Conservation (phyloP, 2,329 filamentous ascomycete species). For the Aureobasidium sp. region DNA sequence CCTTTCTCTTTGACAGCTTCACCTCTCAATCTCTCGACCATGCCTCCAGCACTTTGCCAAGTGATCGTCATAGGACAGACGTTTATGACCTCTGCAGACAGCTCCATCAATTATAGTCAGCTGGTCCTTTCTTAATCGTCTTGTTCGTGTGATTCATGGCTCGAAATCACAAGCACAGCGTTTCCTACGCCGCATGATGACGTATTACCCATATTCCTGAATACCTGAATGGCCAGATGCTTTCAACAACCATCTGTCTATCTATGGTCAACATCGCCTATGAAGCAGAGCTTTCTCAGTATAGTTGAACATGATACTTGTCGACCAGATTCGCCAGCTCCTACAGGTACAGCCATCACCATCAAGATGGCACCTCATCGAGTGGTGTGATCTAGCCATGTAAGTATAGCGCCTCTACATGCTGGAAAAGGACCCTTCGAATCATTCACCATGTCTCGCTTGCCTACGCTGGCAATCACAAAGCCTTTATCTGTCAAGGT, state of each 20-base stretch:
- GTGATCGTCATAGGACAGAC: not conserved
- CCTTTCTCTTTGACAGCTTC: not conserved
- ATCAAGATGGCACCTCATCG: conserved; percentile 27
- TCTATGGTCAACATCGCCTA: not conserved
- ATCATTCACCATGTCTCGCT: not conserved
- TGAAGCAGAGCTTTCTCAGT: not conserved
- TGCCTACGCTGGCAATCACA: not conserved
- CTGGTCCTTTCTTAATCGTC: not conserved
- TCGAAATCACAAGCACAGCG: no score
- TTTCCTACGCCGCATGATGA: not conserved
- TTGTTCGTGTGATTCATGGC: not conserved
- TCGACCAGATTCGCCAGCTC: conserved; percentile 12
- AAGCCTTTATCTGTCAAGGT: not conserved
- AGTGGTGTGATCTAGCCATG: conserved; percentile 26
- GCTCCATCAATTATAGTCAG: no score
- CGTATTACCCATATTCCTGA: not conserved
- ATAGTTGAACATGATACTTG: not conserved
- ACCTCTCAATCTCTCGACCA: not conserved
- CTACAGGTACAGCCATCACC: conserved; percentile 19
- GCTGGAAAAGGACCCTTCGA: not conserved
- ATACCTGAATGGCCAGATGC: not conserved
- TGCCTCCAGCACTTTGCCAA: not conserved
- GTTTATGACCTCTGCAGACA: not conserved
- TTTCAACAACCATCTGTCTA: not conserved
- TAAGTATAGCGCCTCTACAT: conserved; percentile 11